Conservation (phyloP, 345 rosid species). For the Orychophragmus violaceus region DNA sequence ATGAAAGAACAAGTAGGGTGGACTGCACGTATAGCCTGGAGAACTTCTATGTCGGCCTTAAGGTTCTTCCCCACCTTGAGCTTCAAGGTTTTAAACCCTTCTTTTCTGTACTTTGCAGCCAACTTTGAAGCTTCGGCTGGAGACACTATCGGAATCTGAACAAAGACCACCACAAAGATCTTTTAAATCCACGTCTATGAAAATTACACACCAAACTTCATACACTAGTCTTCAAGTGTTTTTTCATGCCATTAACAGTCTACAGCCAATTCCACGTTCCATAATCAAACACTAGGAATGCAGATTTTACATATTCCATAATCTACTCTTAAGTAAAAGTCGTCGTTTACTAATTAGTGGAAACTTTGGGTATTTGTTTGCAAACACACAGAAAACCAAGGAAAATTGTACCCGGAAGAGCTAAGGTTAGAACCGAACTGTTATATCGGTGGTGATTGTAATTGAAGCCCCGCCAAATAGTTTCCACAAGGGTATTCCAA, state of each 20-base stretch:
- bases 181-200: neutral
- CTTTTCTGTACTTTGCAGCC: constrained; percentile 61
- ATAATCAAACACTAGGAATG: neutral
- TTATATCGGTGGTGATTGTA: constrained; percentile 72
- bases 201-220: neutral
- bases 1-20: constrained; percentile 76
- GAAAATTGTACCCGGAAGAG: constrained; percentile 19
- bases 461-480: constrained; percentile 80
- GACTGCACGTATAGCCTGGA: constrained; percentile 71
- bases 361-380: too few relatives aligned
- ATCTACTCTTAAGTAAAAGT: too few relatives aligned
- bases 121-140: constrained; percentile 68
- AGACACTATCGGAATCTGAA: constrained; percentile 91
- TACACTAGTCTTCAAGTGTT: neutral
- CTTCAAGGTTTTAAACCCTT: constrained; percentile 81
- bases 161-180: constrained; percentile 1
- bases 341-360: too few relatives aligned
- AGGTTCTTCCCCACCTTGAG: constrained; percentile 90
- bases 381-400: neutral
- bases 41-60: constrained; percentile 65
- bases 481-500: constrained; percentile 65
- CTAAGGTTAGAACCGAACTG: constrained; percentile 49
- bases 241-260: neutral
- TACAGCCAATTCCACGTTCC: neutral
- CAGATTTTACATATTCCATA: too few relatives aligned